Percentiles rank a stretch among this genome's conserved stretches.
phyloP scores from a whole-genome alignment of 139 green algal species.

The Chlorella sorokiniana region DNA sequence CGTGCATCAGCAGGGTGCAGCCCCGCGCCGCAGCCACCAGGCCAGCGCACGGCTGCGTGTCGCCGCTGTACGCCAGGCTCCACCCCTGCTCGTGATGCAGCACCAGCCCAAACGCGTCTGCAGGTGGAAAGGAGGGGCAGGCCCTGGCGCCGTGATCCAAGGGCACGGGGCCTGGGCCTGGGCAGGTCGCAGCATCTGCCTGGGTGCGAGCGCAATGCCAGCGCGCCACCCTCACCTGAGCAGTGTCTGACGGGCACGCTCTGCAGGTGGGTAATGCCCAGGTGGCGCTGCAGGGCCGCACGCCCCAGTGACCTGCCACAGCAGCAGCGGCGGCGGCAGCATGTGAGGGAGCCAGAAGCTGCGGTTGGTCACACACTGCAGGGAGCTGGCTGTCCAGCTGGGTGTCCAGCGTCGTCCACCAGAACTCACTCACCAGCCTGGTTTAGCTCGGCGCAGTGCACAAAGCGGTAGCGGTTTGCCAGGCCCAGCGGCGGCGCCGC shows the following conservation, averaged over 20 bases:
- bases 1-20: slow-evolving; percentile 67
- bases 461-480: slow-evolving; percentile 48
- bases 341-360: background rate
- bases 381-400: too few species aligned
- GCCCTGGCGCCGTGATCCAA: too few species aligned
- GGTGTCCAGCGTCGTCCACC: too few species aligned
- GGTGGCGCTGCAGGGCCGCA: background rate
- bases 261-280: slow-evolving; percentile 10
- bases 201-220: slow-evolving; percentile 25
- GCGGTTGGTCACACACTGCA: background rate
- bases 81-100: slow-evolving; percentile 66
- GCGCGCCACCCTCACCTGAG: slow-evolving; percentile 57
- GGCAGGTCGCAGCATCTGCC: too few species aligned
- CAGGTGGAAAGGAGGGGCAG: slow-evolving; percentile 56
- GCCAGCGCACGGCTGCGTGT: slow-evolving; percentile 52
- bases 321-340: slow-evolving; percentile 21
- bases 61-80: slow-evolving; percentile 83
- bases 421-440: background rate
- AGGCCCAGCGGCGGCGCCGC: slow-evolving; percentile 37
- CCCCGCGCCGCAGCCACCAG: slow-evolving; percentile 39
- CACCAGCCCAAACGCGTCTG: slow-evolving; percentile 71
- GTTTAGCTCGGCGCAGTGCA: slow-evolving; percentile 58
- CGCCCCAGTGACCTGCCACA: slow-evolving; percentile 3
- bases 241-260: slow-evolving; percentile 65
- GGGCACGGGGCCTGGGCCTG: too few species aligned